A percentile compares a stretch with the other conserved stretches of the same genome.
Conservation (phyloP, 2,329 filamentous ascomycete genomes). For the Grosmannia clavigera region DNA sequence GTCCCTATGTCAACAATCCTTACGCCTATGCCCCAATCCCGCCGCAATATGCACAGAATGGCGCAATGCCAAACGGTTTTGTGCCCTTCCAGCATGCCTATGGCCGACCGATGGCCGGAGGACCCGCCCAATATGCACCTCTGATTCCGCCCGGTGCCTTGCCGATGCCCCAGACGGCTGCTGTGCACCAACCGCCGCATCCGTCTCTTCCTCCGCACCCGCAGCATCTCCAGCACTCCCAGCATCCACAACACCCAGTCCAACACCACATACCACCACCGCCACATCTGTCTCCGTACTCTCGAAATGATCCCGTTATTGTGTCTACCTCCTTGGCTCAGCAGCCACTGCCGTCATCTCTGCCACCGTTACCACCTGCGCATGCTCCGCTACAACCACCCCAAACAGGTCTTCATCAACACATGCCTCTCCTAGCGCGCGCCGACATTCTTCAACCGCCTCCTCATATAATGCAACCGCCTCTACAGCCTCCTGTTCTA, state of each 20-base stretch:
- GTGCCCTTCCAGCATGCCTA: constrained; percentile 36
- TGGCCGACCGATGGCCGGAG: constrained; percentile 31
- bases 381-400: background rate
- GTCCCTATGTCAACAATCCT: constrained; percentile 30
- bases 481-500: constrained; percentile 6
- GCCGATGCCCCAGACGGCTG: background rate
- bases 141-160: constrained; percentile 2
- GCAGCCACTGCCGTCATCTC: background rate
- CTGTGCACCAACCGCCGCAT: background rate
- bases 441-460: background rate
- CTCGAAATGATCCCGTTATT: constrained; percentile 32
- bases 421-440: background rate
- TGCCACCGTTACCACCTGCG: background rate
- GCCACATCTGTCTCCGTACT: constrained; percentile 23
- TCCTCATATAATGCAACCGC: background rate
- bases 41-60: constrained; percentile 43
- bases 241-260: background rate
- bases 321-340: constrained; percentile 31
- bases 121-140: constrained; percentile 9
- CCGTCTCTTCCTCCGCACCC: background rate
- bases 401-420: background rate
- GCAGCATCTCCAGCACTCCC: background rate
- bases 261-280: constrained; percentile 11
- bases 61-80: constrained; percentile 30
- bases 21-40: constrained; percentile 42